Percentiles rank a stretch among this genome's conserved stretches.
Evolutionary conservation across 805 yeast genomes (phyloP).

Genomic region (Saccharomycopsis synnaedendra): DNA sequence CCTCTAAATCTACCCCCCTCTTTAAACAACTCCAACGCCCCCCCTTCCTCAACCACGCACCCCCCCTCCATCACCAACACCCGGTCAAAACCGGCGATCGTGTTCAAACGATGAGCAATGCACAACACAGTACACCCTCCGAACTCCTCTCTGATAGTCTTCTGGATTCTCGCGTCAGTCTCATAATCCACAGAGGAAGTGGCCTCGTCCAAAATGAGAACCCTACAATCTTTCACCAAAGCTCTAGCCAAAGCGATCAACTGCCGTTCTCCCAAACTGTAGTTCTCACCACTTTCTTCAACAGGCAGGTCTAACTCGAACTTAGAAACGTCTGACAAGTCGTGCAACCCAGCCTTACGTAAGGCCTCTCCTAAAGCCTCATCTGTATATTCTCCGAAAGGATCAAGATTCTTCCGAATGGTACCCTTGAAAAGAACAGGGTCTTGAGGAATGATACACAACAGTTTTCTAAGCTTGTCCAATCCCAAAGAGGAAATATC

Average conservation of each 20-base stretch:
- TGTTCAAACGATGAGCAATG: constrained; percentile 75
- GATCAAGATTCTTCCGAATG: constrained; percentile 65
- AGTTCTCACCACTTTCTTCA: constrained; percentile 53
- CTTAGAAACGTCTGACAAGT: constrained; percentile 33
- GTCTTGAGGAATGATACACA: constrained; percentile 81
- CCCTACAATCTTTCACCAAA: constrained; percentile 58
- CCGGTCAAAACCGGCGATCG: constrained; percentile 58
- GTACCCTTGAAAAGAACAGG: constrained; percentile 78
- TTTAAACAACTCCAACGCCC: constrained; percentile 39
- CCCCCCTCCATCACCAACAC: constrained; percentile 65
- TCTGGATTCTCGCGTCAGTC: constrained; percentile 70
- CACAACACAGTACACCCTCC: constrained; percentile 63
- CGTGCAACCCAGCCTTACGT: constrained; percentile 44
- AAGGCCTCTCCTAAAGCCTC: constrained; percentile 58
- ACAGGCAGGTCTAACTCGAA: constrained; percentile 48
- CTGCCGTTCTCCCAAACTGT: constrained; percentile 59
- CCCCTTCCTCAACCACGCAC: constrained; percentile 46
- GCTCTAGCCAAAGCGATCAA: constrained; percentile 75
- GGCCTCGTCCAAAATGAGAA: constrained; percentile 77
- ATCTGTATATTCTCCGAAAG: constrained; percentile 51
- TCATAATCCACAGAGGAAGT: constrained; percentile 74
- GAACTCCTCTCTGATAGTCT: constrained; percentile 62
- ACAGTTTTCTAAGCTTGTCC: constrained; percentile 50
- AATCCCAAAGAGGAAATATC: constrained; percentile 57
- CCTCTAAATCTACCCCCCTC: constrained; percentile 32